A percentile compares a stretch with the other conserved stretches of the same genome.
These are phyloP conservation scores for Zygosaccharomyces bailii DNA, from an alignment of 805 yeast species.

Conservation along the genomic window DNA sequence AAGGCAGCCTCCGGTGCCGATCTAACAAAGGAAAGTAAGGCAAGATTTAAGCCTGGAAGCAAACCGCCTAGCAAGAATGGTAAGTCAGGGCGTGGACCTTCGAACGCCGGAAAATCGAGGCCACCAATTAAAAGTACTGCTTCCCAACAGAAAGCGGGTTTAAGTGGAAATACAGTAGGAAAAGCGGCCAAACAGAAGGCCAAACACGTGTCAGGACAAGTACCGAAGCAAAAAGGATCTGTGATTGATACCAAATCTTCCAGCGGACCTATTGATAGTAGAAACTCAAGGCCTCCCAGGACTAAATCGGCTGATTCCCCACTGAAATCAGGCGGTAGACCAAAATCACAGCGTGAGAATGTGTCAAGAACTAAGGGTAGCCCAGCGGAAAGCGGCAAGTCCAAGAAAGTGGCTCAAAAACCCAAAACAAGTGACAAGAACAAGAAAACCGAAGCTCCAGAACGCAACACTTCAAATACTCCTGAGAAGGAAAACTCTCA, in stretches of 20 bases:
- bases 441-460: neutral
- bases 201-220: neutral
- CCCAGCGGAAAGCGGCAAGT: neutral
- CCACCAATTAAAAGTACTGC: neutral
- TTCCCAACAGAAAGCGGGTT: neutral
- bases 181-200: neutral
- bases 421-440: neutral
- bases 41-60: neutral
- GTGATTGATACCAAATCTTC: neutral
- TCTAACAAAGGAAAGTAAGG: neutral
- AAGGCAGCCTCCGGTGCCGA: slow-evolving; percentile 21
- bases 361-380: neutral
- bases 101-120: neutral
- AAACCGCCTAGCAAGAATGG: neutral
- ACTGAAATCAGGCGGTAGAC: neutral
- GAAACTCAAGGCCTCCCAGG: neutral
- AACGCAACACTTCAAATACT: neutral
- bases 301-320: neutral
- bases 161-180: neutral
- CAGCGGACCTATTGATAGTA: neutral
- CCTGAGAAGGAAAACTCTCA: neutral
- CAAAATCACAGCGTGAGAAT: neutral
- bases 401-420: neutral
- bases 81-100: neutral
- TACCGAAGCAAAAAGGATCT: neutral